Percentiles rank a stretch among this genome's conserved stretches.
Evolutionary conservation across 2,329 filamentous ascomycete genomes (phyloP).

Genomic region (Aschersonia sp.): DNA sequence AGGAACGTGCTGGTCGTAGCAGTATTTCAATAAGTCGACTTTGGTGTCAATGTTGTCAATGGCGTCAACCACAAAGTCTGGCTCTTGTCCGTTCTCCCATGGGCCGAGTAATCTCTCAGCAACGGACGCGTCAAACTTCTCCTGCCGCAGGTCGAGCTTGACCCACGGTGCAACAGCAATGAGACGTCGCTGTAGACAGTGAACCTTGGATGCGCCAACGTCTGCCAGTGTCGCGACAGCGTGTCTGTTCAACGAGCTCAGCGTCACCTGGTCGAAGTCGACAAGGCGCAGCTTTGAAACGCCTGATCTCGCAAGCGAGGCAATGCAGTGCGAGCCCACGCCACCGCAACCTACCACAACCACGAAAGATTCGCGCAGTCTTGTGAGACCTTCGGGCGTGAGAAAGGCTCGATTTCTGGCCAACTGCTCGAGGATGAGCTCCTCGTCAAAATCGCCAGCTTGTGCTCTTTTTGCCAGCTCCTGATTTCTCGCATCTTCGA

Average conservation of each 20-base stretch:
- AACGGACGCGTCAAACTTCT: conserved; percentile 60
- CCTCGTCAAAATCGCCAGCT: conserved; percentile 52
- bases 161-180: conserved; percentile 88
- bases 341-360: conserved; percentile 88
- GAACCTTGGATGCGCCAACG: conserved; percentile 84
- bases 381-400: conserved; percentile 63
- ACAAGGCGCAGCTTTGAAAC: conserved; percentile 78
- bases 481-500: conserved; percentile 46
- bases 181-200: conserved; percentile 64
- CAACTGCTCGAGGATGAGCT: conserved; percentile 86
- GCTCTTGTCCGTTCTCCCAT: conserved; percentile 49
- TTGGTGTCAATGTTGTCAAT: conserved; percentile 99
- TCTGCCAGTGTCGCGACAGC: conserved; percentile 88
- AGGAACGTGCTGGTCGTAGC: conserved; percentile 58
- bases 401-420: conserved; percentile 89
- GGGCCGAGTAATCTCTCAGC: conserved; percentile 53
- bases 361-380: conserved; percentile 69
- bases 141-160: conserved; percentile 70
- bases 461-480: conserved; percentile 45
- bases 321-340: conserved; percentile 82
- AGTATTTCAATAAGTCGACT: conserved; percentile 80
- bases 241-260: conserved; percentile 91
- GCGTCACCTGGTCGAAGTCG: conserved; percentile 94
- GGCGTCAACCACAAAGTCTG: conserved; percentile 87
- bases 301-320: conserved; percentile 77